A percentile compares a stretch with the other conserved stretches of the same genome.
Evolutionary conservation across 768 basidiomycete genomes (phyloP).

Genomic region (Leccinum rimulosum): DNA sequence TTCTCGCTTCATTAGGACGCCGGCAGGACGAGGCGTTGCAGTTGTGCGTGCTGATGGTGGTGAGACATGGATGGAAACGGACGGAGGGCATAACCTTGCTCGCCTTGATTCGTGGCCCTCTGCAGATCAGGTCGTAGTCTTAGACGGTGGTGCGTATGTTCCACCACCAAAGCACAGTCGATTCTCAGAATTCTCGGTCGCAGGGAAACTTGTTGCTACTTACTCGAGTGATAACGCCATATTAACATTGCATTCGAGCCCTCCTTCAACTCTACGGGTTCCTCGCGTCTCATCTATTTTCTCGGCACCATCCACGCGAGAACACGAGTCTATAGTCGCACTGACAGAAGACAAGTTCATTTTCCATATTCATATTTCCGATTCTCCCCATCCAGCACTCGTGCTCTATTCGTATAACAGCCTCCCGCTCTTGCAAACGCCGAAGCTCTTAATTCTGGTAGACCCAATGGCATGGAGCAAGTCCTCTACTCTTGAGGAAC

Average conservation of each 20-base stretch:
- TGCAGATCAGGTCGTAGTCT: slow-evolving; percentile 67
- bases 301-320: slow-evolving; percentile 54
- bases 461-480: slow-evolving; percentile 86
- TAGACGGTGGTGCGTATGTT: slow-evolving; percentile 54
- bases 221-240: slow-evolving; percentile 47
- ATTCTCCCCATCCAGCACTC: slow-evolving; percentile 38
- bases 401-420: slow-evolving; percentile 45
- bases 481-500: slow-evolving; percentile 44
- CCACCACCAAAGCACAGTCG: background rate
- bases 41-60: slow-evolving; percentile 59
- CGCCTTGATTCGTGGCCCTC: slow-evolving; percentile 51
- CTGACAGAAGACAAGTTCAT: slow-evolving; percentile 61
- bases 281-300: slow-evolving; percentile 61
- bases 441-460: slow-evolving; percentile 65
- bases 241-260: slow-evolving; percentile 54
- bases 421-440: slow-evolving; percentile 50
- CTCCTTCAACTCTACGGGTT: slow-evolving; percentile 41
- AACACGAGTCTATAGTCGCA: slow-evolving; percentile 60
- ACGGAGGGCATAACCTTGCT: slow-evolving; percentile 46
- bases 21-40: slow-evolving; percentile 74
- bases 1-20: slow-evolving; percentile 67
- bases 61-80: slow-evolving; percentile 60
- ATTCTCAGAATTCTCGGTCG: slow-evolving; percentile 10
- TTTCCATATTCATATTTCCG: slow-evolving; percentile 49
- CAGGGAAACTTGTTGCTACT: slow-evolving; percentile 57